phyloP scores from a whole-genome alignment of 1,284 basidiomycete species.

The Cutaneotrichosporon arboriforme region DNA sequence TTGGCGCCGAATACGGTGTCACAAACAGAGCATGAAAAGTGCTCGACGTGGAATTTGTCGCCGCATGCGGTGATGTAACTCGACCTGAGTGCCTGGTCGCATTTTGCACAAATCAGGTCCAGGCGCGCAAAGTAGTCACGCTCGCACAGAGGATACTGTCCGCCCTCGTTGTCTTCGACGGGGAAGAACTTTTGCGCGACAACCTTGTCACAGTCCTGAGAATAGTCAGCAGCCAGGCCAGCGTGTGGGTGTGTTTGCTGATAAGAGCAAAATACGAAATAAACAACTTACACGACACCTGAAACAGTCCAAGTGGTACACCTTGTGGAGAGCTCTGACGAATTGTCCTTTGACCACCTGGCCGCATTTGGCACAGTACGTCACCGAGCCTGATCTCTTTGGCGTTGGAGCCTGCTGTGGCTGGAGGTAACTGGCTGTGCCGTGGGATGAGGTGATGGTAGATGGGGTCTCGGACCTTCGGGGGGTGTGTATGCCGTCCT shows the following conservation, averaged over 20 bases:
- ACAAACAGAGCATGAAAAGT: conserved; percentile 98
- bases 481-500: not conserved
- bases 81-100: conserved; percentile 84
- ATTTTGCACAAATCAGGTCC: conserved; percentile 94
- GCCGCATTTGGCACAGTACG: conserved; percentile 45
- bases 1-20: conserved; percentile 93
- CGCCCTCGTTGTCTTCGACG: conserved; percentile 69
- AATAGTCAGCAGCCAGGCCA: not conserved
- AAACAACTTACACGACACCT: conserved; percentile 72
- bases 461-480: conserved; percentile 16
- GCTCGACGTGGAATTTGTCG: conserved; percentile 99
- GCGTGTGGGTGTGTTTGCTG: too few relatives aligned
- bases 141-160: conserved; percentile 88
- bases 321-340: conserved; percentile 87
- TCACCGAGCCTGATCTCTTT: conserved; percentile 20
- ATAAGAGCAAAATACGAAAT: conserved; percentile 7
- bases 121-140: conserved; percentile 95
- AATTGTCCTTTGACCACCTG: conserved; percentile 67
- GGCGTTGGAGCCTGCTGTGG: not conserved
- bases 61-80: conserved; percentile 99
- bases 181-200: conserved; percentile 99
- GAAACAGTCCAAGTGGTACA: conserved; percentile 95
- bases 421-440: not conserved
- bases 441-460: conserved; percentile 9
- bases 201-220: conserved; percentile 88